A percentile compares a stretch with the other conserved stretches of the same genome.
Evolutionary conservation across 192 early-diverging fungal species (phyloP).

Genomic region (Geranomyces variabilis): DNA sequence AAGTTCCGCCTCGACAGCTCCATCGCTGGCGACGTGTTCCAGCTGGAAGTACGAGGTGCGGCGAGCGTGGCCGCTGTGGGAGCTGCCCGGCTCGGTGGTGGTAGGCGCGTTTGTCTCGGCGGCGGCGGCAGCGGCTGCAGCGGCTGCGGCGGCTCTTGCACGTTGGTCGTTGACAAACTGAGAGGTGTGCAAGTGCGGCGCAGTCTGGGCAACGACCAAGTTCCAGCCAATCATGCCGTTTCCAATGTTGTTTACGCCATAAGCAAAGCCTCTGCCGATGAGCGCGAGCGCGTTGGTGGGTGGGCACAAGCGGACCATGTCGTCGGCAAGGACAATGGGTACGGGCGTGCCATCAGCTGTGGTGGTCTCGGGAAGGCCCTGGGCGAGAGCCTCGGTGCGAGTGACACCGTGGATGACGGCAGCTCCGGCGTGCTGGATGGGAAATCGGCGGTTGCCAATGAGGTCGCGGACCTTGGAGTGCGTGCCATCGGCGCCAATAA

Average conservation of each 20-base stretch:
- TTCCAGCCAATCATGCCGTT: conserved; percentile 59
- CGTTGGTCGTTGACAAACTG: conserved; percentile 24
- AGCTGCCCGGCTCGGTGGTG: not conserved
- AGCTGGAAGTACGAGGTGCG: conserved; percentile 20
- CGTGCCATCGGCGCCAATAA: conserved; percentile 55
- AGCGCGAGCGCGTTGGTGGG: conserved; percentile 43
- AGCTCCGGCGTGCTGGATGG: conserved; percentile 43
- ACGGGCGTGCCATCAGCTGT: conserved; percentile 36
- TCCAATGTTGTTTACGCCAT: conserved; percentile 54
- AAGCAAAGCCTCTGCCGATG: conserved; percentile 43
- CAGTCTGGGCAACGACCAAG: conserved; percentile 47
- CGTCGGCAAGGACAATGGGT: conserved; percentile 30
- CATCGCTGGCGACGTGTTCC: conserved; percentile 19
- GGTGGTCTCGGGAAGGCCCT: not conserved
- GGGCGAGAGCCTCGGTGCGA: conserved; percentile 6
- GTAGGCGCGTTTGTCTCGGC: not conserved
- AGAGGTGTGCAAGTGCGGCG: conserved; percentile 37
- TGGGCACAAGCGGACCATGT: conserved; percentile 45
- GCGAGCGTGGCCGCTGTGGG: not conserved
- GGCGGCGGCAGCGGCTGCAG: not conserved
- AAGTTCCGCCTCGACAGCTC: conserved; percentile 13
- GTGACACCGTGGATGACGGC: conserved; percentile 49
- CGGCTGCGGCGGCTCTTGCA: not conserved
- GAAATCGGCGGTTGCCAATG: conserved; percentile 30
- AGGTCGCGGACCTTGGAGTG: conserved; percentile 52